Conservation (phyloP, 345 rosid species). For the Populus deltoides region DNA sequence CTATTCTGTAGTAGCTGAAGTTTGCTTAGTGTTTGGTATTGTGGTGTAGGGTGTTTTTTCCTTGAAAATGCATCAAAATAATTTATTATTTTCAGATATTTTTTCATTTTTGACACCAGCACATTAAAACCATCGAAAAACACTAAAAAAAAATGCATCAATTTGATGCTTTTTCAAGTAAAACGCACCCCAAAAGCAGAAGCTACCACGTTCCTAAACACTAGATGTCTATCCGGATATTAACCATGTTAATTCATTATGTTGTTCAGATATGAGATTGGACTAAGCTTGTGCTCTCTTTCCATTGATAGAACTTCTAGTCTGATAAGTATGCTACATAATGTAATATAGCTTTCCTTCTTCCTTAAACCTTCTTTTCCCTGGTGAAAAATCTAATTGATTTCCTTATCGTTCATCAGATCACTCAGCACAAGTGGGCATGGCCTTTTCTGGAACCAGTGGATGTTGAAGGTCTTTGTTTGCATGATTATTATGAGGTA, state of each 20-base stretch:
- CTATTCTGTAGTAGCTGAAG: background rate
- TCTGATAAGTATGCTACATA: background rate
- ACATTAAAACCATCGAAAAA: too few relatives aligned
- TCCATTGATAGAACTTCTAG: background rate
- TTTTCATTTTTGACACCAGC: too few relatives aligned
- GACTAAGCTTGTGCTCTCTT: background rate
- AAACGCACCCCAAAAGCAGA: too few relatives aligned
- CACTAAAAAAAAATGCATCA: too few relatives aligned
- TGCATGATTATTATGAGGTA: constrained; percentile 79
- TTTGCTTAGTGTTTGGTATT: background rate
- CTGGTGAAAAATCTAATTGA: background rate
- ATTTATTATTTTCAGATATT: too few relatives aligned
- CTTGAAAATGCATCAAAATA: too few relatives aligned
- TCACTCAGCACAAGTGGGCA: constrained; percentile 84
- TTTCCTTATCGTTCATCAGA: constrained; percentile 33
- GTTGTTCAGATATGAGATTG: too few relatives aligned
- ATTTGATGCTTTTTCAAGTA: too few relatives aligned
- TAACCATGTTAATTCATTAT: too few relatives aligned
- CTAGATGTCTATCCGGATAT: background rate
- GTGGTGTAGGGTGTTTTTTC: too few relatives aligned
- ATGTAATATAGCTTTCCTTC: background rate
- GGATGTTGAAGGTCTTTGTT: constrained; percentile 78
- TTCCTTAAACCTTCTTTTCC: background rate
- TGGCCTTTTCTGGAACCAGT: constrained; percentile 93
- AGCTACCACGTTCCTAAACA: too few relatives aligned